A percentile compares a stretch with the other conserved stretches of the same genome.
phyloP scores from a whole-genome alignment of 2,329 filamentous ascomycete species.

The Calonectria pseudoturangicola region DNA sequence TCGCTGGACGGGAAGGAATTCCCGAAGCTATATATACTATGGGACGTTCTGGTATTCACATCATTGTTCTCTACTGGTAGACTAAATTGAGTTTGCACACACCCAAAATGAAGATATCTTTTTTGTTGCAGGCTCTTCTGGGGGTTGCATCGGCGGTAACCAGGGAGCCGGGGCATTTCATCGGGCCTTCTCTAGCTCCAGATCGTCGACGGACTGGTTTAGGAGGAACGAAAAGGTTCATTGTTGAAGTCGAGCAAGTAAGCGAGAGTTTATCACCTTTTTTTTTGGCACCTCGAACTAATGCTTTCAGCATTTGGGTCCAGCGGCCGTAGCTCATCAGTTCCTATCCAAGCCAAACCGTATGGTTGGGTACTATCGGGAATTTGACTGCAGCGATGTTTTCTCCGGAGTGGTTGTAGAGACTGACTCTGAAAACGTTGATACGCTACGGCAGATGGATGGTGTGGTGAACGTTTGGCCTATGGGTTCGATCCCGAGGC shows the following conservation, averaged over 20 bases:
- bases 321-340: constrained; percentile 48
- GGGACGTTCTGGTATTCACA: neutral
- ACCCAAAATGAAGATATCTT: constrained; percentile 45
- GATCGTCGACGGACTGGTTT: constrained; percentile 25
- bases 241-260: constrained; percentile 54
- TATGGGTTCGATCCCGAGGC: constrained; percentile 53
- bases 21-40: constrained; percentile 29
- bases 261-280: constrained; percentile 17
- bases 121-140: constrained; percentile 42
- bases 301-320: constrained; percentile 43
- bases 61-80: constrained; percentile 6
- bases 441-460: constrained; percentile 57
- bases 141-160: constrained; percentile 36
- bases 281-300: constrained; percentile 34
- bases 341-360: constrained; percentile 45
- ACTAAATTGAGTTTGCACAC: neutral
- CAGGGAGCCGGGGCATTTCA: constrained; percentile 35
- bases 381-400: constrained; percentile 60
- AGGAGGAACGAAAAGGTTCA: constrained; percentile 50
- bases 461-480: constrained; percentile 63
- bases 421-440: constrained; percentile 56
- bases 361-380: constrained; percentile 50
- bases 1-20: neutral
- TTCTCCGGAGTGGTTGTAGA: constrained; percentile 61
- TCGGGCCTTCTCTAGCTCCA: constrained; percentile 7